phyloP scores from a whole-genome alignment of 2,329 filamentous ascomycete species.

The Calonectria henricotiae region DNA sequence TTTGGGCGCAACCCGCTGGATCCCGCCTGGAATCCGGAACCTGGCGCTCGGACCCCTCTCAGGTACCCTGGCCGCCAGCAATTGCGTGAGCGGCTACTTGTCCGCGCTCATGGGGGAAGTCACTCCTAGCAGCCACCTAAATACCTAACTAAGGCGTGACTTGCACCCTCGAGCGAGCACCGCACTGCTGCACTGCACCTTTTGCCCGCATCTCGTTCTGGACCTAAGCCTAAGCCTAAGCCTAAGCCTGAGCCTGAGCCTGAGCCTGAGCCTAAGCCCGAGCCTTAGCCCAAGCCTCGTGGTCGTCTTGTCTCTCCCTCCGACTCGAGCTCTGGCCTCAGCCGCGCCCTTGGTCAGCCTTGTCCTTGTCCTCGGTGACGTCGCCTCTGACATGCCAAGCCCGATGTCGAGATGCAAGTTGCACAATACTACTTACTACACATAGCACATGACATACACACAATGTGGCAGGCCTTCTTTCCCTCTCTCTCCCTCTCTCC shows the following conservation, averaged over 20 bases:
- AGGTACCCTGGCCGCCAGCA: slow-evolving; percentile 42
- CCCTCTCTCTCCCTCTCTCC: too few species aligned
- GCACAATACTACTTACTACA: background rate
- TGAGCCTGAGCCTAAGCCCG: too few species aligned
- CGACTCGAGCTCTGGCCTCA: background rate
- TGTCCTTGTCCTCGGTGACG: slow-evolving; percentile 37
- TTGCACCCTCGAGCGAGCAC: slow-evolving; percentile 9
- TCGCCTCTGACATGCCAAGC: slow-evolving; percentile 18
- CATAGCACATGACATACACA: background rate
- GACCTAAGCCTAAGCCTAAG: slow-evolving; percentile 21
- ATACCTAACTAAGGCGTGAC: slow-evolving; percentile 8
- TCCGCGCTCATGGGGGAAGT: slow-evolving; percentile 46
- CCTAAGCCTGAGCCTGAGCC: background rate
- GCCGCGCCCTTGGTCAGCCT: slow-evolving; percentile 15
- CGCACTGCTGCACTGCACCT: slow-evolving; percentile 36
- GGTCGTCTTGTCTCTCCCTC: slow-evolving; percentile 24
- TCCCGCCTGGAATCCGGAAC: slow-evolving; percentile 40
- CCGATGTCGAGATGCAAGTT: background rate
- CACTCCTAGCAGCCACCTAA: slow-evolving; percentile 32
- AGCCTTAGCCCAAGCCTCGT: background rate
- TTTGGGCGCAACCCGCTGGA: slow-evolving; percentile 18
- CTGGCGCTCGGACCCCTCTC: slow-evolving; percentile 42
- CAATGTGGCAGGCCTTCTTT: background rate
- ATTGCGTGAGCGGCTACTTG: slow-evolving; percentile 43
- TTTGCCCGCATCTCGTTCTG: slow-evolving; percentile 15